Evolutionary conservation across 2,329 filamentous ascomycete species (phyloP).

Genomic region (Fusarium temperatum): DNA sequence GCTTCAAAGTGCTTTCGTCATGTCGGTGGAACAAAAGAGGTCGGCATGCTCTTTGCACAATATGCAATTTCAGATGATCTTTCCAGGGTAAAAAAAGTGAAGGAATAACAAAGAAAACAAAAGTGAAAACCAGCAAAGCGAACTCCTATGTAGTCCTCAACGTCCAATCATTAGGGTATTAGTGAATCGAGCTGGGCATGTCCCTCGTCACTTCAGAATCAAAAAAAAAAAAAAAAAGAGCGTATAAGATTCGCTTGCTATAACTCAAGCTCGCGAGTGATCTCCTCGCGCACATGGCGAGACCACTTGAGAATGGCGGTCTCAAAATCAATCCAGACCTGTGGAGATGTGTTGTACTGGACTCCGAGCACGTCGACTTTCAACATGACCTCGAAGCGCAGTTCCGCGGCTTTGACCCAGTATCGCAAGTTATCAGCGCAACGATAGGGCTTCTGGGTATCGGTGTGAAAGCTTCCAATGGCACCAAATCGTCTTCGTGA

Average conservation of each 20-base stretch:
- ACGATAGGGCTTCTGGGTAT: constrained; percentile 93
- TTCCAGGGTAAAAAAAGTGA: constrained; percentile 12
- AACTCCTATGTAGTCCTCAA: constrained; percentile 40
- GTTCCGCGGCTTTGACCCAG: constrained; percentile 95
- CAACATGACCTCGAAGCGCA: constrained; percentile 89
- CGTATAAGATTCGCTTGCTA: constrained; percentile 43
- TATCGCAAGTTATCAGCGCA: constrained; percentile 92
- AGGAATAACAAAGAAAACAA: constrained; percentile 5
- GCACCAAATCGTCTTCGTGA: constrained; percentile 88
- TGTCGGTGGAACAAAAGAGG: constrained; percentile 4
- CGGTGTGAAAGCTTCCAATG: constrained; percentile 89
- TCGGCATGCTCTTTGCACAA: constrained; percentile 28
- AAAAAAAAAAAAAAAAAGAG: neutral
- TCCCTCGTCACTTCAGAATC: neutral
- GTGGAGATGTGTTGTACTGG: constrained; percentile 75
- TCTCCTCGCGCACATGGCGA: constrained; percentile 81
- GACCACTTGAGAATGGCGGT: constrained; percentile 86
- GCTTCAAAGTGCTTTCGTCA: constrained; percentile 25
- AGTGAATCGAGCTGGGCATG: constrained; percentile 4
- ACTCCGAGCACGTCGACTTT: constrained; percentile 87
- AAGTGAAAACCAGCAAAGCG: constrained; percentile 23
- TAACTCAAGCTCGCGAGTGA: constrained; percentile 70
- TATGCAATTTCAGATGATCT: constrained; percentile 38
- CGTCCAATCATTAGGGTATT: constrained; percentile 41
- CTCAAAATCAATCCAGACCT: constrained; percentile 85